These are phyloP conservation scores for Podaxis sp. DNA, from an alignment of 768 basidiomycete species.

Conservation along the genomic window DNA sequence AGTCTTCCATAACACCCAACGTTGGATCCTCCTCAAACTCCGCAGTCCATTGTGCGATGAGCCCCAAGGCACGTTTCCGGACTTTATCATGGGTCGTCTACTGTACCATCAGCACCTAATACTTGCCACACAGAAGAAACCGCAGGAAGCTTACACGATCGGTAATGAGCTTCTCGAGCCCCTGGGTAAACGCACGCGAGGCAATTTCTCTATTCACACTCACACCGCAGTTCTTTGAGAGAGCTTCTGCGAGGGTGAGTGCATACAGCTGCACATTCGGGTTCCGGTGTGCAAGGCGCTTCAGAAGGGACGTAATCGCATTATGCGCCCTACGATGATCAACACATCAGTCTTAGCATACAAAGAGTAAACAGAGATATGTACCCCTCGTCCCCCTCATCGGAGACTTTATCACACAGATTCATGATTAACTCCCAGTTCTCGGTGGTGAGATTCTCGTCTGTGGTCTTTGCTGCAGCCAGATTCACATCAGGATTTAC, in stretches of 20 bases:
- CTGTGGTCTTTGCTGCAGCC: constrained; percentile 85
- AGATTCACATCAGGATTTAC: constrained; percentile 5
- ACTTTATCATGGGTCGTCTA: constrained; percentile 93
- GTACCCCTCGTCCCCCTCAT: constrained; percentile 86
- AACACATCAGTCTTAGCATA: background rate
- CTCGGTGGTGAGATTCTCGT: constrained; percentile 92
- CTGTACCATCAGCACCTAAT: background rate
- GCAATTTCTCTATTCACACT: constrained; percentile 84
- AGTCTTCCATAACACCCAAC: constrained; percentile 89
- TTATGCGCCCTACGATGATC: constrained; percentile 69
- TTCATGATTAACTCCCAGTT: constrained; percentile 96
- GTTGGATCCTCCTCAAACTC: constrained; percentile 81
- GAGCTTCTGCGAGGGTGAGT: constrained; percentile 81
- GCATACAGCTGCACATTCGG: constrained; percentile 97
- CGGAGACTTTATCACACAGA: constrained; percentile 94
- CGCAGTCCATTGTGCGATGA: constrained; percentile 81
- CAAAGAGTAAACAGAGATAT: constrained; percentile 21
- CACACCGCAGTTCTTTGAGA: constrained; percentile 89
- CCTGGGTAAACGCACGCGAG: constrained; percentile 87
- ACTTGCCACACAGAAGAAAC: constrained; percentile 1
- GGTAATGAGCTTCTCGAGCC: constrained; percentile 80
- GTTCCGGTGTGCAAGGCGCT: constrained; percentile 90
- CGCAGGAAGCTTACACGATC: constrained; percentile 66
- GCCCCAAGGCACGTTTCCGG: constrained; percentile 64
- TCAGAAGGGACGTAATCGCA: constrained; percentile 81